phyloP scores from a whole-genome alignment of 345 rosid genomes.

The Mangifera indica region DNA sequence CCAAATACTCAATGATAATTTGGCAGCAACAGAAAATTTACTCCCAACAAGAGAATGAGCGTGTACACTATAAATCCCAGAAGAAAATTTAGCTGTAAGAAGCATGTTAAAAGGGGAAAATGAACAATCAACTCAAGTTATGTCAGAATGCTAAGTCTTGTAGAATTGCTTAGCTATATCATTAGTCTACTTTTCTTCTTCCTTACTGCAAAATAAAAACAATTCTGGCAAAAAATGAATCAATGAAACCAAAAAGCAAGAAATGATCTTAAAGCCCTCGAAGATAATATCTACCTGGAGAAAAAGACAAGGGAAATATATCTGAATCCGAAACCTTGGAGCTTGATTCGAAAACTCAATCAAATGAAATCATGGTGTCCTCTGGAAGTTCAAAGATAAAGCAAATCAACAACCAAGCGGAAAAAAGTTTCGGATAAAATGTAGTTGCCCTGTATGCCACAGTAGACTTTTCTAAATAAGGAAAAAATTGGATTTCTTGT shows the following conservation, averaged over 20 bases:
- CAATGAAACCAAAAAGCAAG: background rate
- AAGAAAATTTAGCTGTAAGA: background rate
- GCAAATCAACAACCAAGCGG: background rate
- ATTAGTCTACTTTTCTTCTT: background rate
- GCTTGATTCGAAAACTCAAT: background rate
- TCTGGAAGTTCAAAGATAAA: background rate
- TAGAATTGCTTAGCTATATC: background rate
- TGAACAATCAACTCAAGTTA: background rate
- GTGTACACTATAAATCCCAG: background rate
- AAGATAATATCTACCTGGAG: background rate
- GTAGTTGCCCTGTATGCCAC: background rate
- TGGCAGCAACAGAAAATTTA: background rate
- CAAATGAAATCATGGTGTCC: background rate
- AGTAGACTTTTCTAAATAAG: background rate
- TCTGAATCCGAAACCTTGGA: background rate
- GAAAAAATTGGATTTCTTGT: constrained; percentile 1
- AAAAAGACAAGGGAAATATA: background rate
- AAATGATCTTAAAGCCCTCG: background rate
- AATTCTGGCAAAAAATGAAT: background rate
- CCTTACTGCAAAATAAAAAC: background rate
- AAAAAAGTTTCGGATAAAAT: background rate
- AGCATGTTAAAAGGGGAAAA: background rate
- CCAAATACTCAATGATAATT: background rate
- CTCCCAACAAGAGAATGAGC: background rate
- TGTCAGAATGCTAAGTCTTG: background rate